Evolutionary conservation across 345 rosid species (phyloP).

Genomic region (Turritis glabra): DNA sequence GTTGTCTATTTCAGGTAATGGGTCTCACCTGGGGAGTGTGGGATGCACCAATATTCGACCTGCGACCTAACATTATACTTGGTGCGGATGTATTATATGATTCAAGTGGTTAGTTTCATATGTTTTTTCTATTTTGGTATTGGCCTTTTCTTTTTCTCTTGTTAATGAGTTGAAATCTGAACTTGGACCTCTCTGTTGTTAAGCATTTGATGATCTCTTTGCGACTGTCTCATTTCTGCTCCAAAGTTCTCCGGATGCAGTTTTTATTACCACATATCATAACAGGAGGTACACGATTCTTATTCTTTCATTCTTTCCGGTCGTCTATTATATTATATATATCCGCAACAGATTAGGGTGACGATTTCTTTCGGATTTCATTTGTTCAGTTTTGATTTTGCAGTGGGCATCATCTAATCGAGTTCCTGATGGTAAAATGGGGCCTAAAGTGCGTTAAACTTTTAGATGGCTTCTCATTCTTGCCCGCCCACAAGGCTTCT

Average conservation of each 20-base stretch:
- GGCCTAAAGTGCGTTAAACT: conserved; percentile 75
- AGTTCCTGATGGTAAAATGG: conserved; percentile 91
- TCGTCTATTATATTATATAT: background rate
- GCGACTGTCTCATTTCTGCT: conserved; percentile 79
- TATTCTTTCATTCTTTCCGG: background rate
- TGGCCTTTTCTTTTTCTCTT: background rate
- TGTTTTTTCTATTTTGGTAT: background rate
- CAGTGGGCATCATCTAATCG: conserved; percentile 94
- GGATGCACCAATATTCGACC: conserved; percentile 62
- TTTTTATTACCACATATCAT: conserved; percentile 86
- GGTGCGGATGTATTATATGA: conserved; percentile 94
- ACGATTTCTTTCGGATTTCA: background rate
- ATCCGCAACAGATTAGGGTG: background rate
- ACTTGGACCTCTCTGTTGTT: conserved; percentile 14
- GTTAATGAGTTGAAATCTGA: conserved; percentile 18
- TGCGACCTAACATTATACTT: conserved; percentile 63
- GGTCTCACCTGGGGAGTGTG: background rate
- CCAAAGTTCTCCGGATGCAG: conserved; percentile 65
- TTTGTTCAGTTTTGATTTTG: background rate
- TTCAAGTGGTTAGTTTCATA: conserved; percentile 55
- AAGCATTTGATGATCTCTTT: conserved; percentile 89
- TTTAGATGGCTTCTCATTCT: conserved; percentile 73
- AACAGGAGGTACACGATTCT: conserved; percentile 65
- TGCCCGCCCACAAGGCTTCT: conserved; percentile 72
- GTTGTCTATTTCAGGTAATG: background rate